These are phyloP conservation scores for Aspergillus eucalypticola DNA, from an alignment of 2,329 filamentous ascomycete genomes.

Conservation along the genomic window DNA sequence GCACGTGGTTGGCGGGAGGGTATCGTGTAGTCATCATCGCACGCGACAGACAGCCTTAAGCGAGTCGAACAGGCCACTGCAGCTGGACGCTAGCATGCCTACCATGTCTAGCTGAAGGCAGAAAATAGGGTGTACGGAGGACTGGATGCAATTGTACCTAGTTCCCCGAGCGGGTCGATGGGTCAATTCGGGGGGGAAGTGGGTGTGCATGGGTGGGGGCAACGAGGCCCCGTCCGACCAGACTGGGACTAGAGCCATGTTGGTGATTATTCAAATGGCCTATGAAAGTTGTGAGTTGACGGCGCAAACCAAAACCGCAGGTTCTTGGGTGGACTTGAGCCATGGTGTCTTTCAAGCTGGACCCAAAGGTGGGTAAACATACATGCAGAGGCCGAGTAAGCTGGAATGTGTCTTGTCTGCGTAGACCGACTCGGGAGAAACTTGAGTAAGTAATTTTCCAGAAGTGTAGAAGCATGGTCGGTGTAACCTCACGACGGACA, in stretches of 20 bases:
- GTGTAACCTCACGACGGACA: neutral
- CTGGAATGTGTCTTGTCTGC: neutral
- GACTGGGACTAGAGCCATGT: no score
- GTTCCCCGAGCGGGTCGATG: no score
- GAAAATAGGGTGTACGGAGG: no score
- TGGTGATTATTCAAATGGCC: neutral
- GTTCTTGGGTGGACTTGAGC: neutral
- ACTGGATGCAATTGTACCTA: no score
- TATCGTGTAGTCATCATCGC: neutral
- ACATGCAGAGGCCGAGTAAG: neutral
- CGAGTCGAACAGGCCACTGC: neutral
- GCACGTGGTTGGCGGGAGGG: neutral
- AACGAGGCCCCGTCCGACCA: no score
- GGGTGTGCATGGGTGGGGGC: no score
- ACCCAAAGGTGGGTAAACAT: no score
- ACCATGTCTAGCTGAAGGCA: no score
- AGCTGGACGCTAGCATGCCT: neutral
- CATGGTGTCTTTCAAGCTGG: neutral
- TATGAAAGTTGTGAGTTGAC: neutral
- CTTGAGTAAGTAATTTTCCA: neutral
- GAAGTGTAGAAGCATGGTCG: neutral
- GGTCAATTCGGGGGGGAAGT: no score
- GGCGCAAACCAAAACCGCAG: neutral
- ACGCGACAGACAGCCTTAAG: neutral
- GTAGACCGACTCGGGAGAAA: no score